Base-by-base conservation (phyloP, 495 filamentous ascomycete genomes). In the Schizothecium vesticola region DNA sequence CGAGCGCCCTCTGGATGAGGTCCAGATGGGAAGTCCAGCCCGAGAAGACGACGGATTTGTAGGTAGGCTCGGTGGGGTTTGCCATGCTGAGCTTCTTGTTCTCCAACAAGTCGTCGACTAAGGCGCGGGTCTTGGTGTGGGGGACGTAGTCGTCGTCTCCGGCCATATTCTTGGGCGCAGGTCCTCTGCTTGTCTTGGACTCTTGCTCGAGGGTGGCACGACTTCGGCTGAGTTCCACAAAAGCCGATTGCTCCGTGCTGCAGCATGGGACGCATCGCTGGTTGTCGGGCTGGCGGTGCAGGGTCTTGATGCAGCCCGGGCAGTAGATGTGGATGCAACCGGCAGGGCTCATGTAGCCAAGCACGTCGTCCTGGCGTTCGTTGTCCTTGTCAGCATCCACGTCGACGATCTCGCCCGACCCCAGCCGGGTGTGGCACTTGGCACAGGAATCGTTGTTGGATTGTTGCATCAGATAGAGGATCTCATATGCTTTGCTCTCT, bases 11-110 rank as follows among this genome's bases (percentile, higher is more conserved):
- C 74, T 97, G 88, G 71, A 99, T 96, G 16, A 99, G 86, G 74
- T 99, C 94, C 33, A 99, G 87, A 75, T 97, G 93, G 2, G 91
- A 88, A 0, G 94, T 97, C 94, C 95, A 99, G 29, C 86, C 87
- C 1, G 93, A 97, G 76, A 98, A 97, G 22, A 99, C 87, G 16
- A 99, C 94, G 57, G 90, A 91, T 75, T 96, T 97, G 77, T 92
- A 88, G 0, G 93, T 92, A 0, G 82, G 84, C 66, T 91, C 80
- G 43, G 81, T 79, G 2, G 85, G 85, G 19, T 86, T 78, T 5
- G 77, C 75, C 61, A 84, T 75, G 75, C 88, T 93, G 70, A 89
- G 85, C 51, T 81, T 81, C 62, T 86, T 82, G 57, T 86, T 83
- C 65, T 79, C 77, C 8, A 87, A 77, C 3, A 99, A 82, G 26